A percentile compares a stretch with the other conserved stretches of the same genome.
Evolutionary conservation across 208 protist species (phyloP).

Genomic region (Leishmania arabica): DNA sequence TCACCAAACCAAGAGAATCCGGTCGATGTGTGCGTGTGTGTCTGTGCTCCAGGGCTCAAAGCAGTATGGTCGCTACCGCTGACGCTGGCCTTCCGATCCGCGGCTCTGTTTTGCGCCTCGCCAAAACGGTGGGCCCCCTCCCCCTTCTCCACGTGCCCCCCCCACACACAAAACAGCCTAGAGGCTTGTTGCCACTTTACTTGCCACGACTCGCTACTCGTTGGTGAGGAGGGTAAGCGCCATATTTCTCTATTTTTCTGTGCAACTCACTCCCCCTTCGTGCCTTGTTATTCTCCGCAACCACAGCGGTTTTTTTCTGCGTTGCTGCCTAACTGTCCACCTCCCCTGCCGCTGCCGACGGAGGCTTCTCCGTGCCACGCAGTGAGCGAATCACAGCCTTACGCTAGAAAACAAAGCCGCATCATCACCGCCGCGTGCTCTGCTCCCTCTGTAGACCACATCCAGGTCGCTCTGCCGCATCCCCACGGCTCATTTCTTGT

Average conservation of each 20-base stretch:
- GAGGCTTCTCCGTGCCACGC: not conserved
- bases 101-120: not conserved
- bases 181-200: not conserved
- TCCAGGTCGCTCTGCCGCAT: not conserved
- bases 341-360: not conserved
- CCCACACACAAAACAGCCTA: not conserved
- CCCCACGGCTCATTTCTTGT: not conserved
- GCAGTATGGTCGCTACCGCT: not conserved
- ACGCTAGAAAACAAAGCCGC: not conserved
- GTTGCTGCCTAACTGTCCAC: not conserved
- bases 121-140: not conserved
- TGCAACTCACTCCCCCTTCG: not conserved
- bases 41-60: not conserved
- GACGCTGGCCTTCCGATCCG: not conserved
- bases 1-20: not conserved
- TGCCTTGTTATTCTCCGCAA: not conserved
- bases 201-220: not conserved
- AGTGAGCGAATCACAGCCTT: not conserved
- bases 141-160: not conserved
- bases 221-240: not conserved
- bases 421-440: too few relatives aligned
- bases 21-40: not conserved
- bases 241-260: not conserved
- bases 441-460: not conserved
- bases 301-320: not conserved